Base-by-base conservation (phyloP, 2,329 filamentous ascomycete genomes). In the Diaporthe vexans region DNA sequence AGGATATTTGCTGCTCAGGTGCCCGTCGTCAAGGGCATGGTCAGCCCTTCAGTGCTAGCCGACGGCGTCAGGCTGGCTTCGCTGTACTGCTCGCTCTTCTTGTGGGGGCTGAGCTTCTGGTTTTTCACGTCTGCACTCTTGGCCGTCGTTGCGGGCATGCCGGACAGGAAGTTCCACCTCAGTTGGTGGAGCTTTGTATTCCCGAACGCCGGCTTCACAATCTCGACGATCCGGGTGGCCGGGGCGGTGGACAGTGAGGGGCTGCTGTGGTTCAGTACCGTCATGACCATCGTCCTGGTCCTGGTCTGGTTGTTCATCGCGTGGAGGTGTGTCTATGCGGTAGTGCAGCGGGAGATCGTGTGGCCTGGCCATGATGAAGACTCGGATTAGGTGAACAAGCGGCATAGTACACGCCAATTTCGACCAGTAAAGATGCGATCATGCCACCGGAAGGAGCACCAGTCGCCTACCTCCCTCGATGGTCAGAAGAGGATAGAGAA, bases 131-230 rank as follows among this genome's bases (percentile, higher is more conserved):
- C 87, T 29, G 86, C 85, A 3, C 79, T 83, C 26, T 82, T 86
- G 35, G 86, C 86, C n/a, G 83, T 87, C 10, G 73, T 85, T 72
- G 76, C 79, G 6, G 83, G 82, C 21, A 81, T 82, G 75, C 79
- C 78, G 19, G 80, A 81, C 57, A 76, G 78, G 70, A 77, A 70
- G 67, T 86, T 86, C 73, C 84, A 83, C 74, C 79, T 86, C 43
- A 85, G 83, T 71, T 93, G 90, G 91, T 92, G 89, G 86, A 89
- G 90, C 8, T 91, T 92, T 80, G 88, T 93, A 46, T 93, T 93
- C 78, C 91, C 91, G 8, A 92, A 93, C 74, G 90, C 88, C 1
- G 91, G 91, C 0, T 88, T 93, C 69, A 90, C 89, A 1, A 83
- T 93, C 52, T 88, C 90, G 0, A 88, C 87, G 5, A 90, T 93